phyloP scores from a whole-genome alignment of 1,139 yeast genomes.

The Saccharomyces uvarum region DNA sequence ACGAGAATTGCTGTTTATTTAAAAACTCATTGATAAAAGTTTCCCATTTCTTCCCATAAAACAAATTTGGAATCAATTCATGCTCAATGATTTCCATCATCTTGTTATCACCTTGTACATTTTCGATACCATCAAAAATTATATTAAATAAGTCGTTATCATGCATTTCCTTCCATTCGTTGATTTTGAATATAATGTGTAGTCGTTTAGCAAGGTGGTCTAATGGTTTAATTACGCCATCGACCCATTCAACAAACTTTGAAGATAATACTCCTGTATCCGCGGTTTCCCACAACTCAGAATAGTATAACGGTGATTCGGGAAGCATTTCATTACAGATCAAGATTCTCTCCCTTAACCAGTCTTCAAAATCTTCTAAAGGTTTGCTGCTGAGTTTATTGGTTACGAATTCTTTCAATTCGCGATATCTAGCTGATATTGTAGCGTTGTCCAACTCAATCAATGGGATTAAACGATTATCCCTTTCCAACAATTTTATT shows the following conservation, averaged over 20 bases:
- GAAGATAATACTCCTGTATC: background rate
- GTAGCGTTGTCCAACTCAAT: constrained; percentile 19
- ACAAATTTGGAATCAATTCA: constrained; percentile 23
- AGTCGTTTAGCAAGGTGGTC: constrained; percentile 16
- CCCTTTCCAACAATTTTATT: constrained; percentile 15
- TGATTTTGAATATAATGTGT: constrained; percentile 10
- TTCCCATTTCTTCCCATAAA: constrained; percentile 8
- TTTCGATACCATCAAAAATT: constrained; percentile 7
- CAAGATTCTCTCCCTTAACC: constrained; percentile 23
- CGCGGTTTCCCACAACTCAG: constrained; percentile 15
- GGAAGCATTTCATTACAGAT: constrained; percentile 19
- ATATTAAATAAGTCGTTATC: constrained; percentile 11
- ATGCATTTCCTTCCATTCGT: constrained; percentile 17
- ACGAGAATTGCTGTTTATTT: constrained; percentile 12
- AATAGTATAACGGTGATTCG: constrained; percentile 13
- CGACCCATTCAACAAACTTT: constrained; percentile 19
- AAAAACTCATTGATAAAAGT: constrained; percentile 15
- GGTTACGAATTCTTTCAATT: constrained; percentile 15
- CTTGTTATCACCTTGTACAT: constrained; percentile 5
- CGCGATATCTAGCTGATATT: constrained; percentile 11
- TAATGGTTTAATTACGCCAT: constrained; percentile 24
- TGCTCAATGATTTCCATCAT: background rate
- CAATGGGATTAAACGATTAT: constrained; percentile 17
- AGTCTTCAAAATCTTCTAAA: constrained; percentile 9
- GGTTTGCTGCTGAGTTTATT: constrained; percentile 8